phyloP scores from a whole-genome alignment of 2,329 filamentous ascomycete species.

The Thermochaetoides dissita region DNA sequence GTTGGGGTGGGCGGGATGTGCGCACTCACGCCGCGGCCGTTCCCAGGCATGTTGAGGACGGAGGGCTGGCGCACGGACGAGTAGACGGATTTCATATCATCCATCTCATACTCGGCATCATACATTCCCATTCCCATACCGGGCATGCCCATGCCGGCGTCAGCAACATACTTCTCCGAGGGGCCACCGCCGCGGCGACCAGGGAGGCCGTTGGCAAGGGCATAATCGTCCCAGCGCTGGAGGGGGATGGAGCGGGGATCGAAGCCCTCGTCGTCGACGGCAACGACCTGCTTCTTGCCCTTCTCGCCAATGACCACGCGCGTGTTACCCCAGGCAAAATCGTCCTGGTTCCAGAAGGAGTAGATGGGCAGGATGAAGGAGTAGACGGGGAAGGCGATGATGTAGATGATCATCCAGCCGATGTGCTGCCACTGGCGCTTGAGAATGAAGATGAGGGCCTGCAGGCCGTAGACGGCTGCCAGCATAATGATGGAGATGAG shows the following conservation, averaged over 20 bases:
- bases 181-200: conserved; percentile 62
- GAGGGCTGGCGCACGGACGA: conserved; percentile 82
- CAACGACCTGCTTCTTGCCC: conserved; percentile 78
- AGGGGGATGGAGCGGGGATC: conserved; percentile 87
- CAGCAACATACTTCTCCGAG: conserved; percentile 31
- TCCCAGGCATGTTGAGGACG: conserved; percentile 66
- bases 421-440: conserved; percentile 98
- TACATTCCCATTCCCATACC: conserved; percentile 50
- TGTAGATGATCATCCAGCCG: conserved; percentile 98
- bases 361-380: conserved; percentile 84
- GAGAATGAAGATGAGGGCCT: conserved; percentile 89
- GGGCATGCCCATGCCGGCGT: conserved; percentile 39
- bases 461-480: conserved; percentile 84
- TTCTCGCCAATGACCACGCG: conserved; percentile 93
- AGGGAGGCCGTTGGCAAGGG: conserved; percentile 69
- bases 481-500: conserved; percentile 79
- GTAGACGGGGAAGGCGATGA: conserved; percentile 89
- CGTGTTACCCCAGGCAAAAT: conserved; percentile 98
- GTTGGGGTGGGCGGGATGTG: conserved; percentile 73
- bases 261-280: conserved; percentile 71
- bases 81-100: conserved; percentile 94
- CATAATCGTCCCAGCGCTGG: conserved; percentile 96
- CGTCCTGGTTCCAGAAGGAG: conserved; percentile 99
- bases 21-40: conserved; percentile 37
- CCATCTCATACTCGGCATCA: conserved; percentile 81